Conservation (phyloP, 768 basidiomycete genomes). For the Pholiota microspora region DNA sequence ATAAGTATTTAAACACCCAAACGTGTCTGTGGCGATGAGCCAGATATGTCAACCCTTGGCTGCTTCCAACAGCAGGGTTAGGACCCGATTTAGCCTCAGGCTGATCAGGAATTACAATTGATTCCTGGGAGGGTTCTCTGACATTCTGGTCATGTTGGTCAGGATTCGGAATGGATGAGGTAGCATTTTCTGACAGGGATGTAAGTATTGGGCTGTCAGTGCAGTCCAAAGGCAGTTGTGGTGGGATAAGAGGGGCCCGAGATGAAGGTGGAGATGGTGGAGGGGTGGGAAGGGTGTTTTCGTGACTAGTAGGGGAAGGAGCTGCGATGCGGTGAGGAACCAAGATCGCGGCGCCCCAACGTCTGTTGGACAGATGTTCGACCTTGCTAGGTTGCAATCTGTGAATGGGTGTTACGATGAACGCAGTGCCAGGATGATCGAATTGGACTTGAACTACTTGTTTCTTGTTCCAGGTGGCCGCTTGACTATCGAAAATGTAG, state of each 20-base stretch:
- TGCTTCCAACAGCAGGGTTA: neutral
- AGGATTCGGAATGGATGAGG: neutral
- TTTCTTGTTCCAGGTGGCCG: neutral
- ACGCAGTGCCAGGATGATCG: constrained; percentile 20
- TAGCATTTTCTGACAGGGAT: neutral
- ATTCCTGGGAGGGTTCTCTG: neutral
- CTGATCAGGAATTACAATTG: neutral
- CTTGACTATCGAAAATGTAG: neutral
- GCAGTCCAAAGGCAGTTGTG: neutral
- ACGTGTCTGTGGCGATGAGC: neutral
- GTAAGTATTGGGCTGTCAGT: neutral
- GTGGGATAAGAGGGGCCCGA: neutral
- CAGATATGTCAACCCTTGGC: neutral
- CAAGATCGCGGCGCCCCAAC: constrained; percentile 33
- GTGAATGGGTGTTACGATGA: constrained; percentile 16
- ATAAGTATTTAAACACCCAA: neutral
- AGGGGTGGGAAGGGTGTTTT: neutral
- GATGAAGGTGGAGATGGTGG: neutral
- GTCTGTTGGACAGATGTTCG: neutral
- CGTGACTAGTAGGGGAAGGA: neutral
- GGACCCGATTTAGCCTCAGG: neutral
- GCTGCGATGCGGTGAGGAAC: constrained; percentile 22
- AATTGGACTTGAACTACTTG: neutral
- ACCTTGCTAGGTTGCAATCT: constrained; percentile 1
- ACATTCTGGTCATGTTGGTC: neutral